Evolutionary conservation across 2,329 filamentous ascomycete species (phyloP).

Genomic region (Fusarium poae): DNA sequence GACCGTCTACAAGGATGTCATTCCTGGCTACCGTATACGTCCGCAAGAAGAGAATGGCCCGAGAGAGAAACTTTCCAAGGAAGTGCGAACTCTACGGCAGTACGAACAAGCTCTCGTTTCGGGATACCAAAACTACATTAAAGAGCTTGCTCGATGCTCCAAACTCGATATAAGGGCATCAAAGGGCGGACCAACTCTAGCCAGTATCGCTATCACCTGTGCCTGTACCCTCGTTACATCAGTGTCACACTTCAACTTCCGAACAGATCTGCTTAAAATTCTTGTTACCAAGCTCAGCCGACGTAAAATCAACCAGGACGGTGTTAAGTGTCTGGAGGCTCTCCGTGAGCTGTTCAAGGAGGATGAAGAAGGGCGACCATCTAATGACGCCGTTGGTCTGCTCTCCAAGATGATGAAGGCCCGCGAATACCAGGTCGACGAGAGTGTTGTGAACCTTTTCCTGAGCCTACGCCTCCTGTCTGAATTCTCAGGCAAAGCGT

Average conservation of each 20-base stretch:
- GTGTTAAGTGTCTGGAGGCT: conserved; percentile 80
- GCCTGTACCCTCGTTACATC: conserved; percentile 82
- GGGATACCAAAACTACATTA: conserved; percentile 87
- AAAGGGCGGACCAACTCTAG: conserved; percentile 64
- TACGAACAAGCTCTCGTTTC: conserved; percentile 91
- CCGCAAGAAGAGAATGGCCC: conserved; percentile 80
- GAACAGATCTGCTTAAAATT: conserved; percentile 87
- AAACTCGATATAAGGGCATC: conserved; percentile 63
- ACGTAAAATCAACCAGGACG: conserved; percentile 78
- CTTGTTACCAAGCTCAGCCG: conserved; percentile 85
- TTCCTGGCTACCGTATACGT: conserved; percentile 95
- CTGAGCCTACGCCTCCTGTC: conserved; percentile 88
- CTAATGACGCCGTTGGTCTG: conserved; percentile 86
- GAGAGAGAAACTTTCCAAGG: conserved; percentile 88
- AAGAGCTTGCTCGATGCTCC: conserved; percentile 77
- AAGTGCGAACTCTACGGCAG: conserved; percentile 82
- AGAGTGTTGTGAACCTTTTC: conserved; percentile 90
- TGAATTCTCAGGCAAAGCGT: conserved; percentile 88
- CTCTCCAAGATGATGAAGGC: conserved; percentile 96
- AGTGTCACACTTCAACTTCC: conserved; percentile 98
- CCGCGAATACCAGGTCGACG: conserved; percentile 84
- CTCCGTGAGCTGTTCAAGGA: conserved; percentile 85
- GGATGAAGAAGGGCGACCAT: conserved; percentile 90
- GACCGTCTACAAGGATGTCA: conserved; percentile 93
- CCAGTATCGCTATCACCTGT: conserved; percentile 85